Evolutionary conservation across 2,329 filamentous ascomycete species (phyloP).

Genomic region (Claviceps sp.): DNA sequence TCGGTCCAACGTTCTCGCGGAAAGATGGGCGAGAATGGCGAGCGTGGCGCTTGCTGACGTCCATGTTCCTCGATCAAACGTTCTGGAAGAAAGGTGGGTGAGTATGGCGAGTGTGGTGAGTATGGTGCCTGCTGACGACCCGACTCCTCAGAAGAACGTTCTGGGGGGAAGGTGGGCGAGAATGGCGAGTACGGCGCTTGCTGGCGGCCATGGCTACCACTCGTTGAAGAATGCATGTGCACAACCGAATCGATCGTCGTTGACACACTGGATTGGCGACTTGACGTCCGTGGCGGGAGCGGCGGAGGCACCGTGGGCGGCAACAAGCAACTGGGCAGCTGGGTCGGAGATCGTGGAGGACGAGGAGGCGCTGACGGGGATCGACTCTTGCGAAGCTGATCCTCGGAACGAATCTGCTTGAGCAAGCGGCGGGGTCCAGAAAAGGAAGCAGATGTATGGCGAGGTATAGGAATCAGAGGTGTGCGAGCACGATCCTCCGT

Average conservation of each 20-base stretch:
- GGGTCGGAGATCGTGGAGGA: conserved; percentile 30
- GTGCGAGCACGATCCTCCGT: conserved; percentile 7
- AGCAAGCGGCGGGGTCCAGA: conserved; percentile 22
- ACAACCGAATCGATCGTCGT: conserved; percentile 22
- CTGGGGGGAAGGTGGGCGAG: conserved; percentile 13
- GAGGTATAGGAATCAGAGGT: conserved; percentile 8
- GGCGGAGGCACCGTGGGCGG: conserved; percentile 23
- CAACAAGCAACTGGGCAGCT: conserved; percentile 17
- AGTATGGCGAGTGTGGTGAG: conserved; percentile 21
- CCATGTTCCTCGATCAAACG: not conserved
- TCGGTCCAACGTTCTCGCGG: conserved; percentile 7
- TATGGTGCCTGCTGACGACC: not conserved
- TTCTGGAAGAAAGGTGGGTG: conserved; percentile 13
- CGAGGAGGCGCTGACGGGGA: conserved; percentile 30
- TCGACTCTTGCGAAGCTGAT: conserved; percentile 33
- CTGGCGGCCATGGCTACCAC: conserved; percentile 26
- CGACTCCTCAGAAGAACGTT: conserved; percentile 3
- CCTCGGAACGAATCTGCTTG: conserved; percentile 34
- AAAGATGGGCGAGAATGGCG: conserved; percentile 23
- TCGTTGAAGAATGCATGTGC: conserved; percentile 31
- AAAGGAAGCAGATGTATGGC: conserved; percentile 9
- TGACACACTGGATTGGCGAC: conserved; percentile 30
- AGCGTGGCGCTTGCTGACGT: conserved; percentile 4
- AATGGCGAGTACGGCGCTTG: conserved; percentile 21
- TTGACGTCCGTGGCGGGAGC: conserved; percentile 41